phyloP scores from a whole-genome alignment of 2,329 filamentous ascomycete genomes.

The Nigrospora osmanthi region DNA sequence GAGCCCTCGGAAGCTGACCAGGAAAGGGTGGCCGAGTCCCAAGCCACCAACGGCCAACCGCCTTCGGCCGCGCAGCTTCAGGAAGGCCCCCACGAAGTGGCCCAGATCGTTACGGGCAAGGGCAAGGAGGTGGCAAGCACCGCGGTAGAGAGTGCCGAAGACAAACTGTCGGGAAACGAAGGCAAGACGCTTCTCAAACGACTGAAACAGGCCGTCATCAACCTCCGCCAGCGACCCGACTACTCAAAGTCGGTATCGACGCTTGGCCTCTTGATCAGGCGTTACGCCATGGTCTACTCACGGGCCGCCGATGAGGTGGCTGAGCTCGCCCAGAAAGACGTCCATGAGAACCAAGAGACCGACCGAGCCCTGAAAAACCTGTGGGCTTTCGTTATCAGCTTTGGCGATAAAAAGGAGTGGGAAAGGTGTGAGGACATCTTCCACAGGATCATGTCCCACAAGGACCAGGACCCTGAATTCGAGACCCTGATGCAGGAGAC shows the following conservation, averaged over 20 bases:
- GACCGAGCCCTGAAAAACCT: slow-evolving; percentile 72
- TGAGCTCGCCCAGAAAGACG: slow-evolving; percentile 59
- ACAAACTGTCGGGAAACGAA: slow-evolving; percentile 67
- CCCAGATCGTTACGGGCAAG: slow-evolving; percentile 42
- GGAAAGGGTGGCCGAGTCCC: slow-evolving; percentile 36
- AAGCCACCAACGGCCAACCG: slow-evolving; percentile 19
- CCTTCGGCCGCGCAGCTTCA: slow-evolving; percentile 58
- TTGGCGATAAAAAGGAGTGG: slow-evolving; percentile 71
- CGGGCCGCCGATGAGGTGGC: slow-evolving; percentile 61
- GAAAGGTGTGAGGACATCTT: slow-evolving; percentile 62
- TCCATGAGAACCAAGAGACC: slow-evolving; percentile 65
- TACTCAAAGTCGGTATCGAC: slow-evolving; percentile 84
- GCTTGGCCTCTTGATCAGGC: slow-evolving; percentile 65
- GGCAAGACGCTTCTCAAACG: slow-evolving; percentile 65
- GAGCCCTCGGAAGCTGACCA: slow-evolving; percentile 59
- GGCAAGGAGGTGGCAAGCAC: slow-evolving; percentile 17
- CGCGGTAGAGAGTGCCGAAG: slow-evolving; percentile 61
- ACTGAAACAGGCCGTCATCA: slow-evolving; percentile 67
- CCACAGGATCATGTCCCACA: slow-evolving; percentile 64
- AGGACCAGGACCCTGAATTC: slow-evolving; percentile 72
- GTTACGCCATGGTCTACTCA: slow-evolving; percentile 73
- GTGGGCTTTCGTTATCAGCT: slow-evolving; percentile 72
- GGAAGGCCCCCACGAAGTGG: slow-evolving; percentile 46
- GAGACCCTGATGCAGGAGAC: slow-evolving; percentile 69
- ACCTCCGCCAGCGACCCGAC: slow-evolving; percentile 67